Conservation (phyloP, 2,329 filamentous ascomycete species). For the Epichloe gansuensis region DNA sequence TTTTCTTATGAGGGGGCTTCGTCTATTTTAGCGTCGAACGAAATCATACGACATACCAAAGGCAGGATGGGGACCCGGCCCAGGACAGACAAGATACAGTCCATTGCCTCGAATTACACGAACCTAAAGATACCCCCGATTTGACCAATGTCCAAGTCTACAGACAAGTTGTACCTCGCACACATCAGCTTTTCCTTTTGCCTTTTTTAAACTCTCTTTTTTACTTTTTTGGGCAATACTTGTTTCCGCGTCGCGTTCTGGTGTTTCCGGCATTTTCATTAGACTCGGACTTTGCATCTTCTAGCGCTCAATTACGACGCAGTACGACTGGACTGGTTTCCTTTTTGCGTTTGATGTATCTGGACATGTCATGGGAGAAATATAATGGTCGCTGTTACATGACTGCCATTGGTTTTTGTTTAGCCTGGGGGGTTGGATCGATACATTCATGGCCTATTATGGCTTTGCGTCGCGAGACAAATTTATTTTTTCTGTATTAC, state of each 20-base stretch:
- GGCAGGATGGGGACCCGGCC: too few relatives aligned
- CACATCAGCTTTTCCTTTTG: neutral
- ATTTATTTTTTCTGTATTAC: neutral
- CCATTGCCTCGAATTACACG: too few relatives aligned
- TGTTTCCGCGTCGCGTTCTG: neutral
- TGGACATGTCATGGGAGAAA: neutral
- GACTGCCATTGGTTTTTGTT: neutral
- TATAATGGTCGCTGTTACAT: neutral
- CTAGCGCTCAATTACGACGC: neutral
- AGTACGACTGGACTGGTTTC: neutral
- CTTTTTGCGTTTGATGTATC: neutral
- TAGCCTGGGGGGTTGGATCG: neutral
- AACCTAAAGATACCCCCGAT: too few relatives aligned
- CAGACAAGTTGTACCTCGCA: too few relatives aligned
- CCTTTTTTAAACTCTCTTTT: neutral
- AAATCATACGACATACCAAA: too few relatives aligned
- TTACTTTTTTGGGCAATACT: neutral
- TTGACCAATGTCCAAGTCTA: too few relatives aligned
- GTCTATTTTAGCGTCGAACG: too few relatives aligned
- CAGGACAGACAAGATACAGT: too few relatives aligned
- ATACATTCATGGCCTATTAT: neutral
- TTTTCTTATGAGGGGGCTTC: too few relatives aligned
- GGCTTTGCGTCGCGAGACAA: neutral
- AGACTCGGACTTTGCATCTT: neutral
- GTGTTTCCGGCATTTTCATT: neutral